Percentiles rank a stretch among this genome's conserved stretches.
Evolutionary conservation across 2,329 filamentous ascomycete species (phyloP).

Genomic region (Apiospora sp.): DNA sequence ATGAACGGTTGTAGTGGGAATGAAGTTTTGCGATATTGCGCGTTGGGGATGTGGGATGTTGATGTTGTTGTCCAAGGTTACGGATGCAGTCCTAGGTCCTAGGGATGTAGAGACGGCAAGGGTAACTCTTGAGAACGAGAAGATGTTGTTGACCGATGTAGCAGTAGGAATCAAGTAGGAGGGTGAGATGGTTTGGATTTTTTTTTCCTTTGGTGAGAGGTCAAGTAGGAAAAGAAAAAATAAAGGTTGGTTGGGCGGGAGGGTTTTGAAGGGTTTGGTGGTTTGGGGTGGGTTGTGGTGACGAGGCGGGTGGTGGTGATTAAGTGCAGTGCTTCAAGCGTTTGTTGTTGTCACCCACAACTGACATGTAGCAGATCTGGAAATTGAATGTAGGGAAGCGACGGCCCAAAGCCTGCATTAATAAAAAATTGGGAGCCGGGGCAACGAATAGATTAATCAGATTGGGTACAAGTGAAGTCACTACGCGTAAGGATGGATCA

Average conservation of each 20-base stretch:
- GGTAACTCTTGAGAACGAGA: background rate
- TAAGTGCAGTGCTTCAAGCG: background rate
- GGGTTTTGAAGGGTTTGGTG: slow-evolving; percentile 7
- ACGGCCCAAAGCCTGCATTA: background rate
- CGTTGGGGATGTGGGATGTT: background rate
- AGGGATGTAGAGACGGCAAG: background rate
- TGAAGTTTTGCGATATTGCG: background rate
- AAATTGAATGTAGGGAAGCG: slow-evolving; percentile 16
- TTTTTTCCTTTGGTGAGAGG: background rate
- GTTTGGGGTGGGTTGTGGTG: slow-evolving; percentile 3
- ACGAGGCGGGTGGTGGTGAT: background rate
- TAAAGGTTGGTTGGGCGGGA: background rate
- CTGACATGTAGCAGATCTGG: background rate
- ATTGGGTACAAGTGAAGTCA: background rate
- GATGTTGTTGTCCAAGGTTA: background rate
- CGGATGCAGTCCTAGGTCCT: slow-evolving; percentile 6
- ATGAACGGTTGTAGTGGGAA: slow-evolving; percentile 1
- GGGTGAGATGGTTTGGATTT: background rate
- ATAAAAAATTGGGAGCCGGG: background rate
- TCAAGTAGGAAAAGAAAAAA: background rate
- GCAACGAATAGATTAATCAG: slow-evolving; percentile 1
- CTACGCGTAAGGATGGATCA: background rate
- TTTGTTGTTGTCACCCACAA: background rate
- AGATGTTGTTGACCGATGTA: slow-evolving; percentile 2
- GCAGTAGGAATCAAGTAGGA: background rate